Conservation (phyloP, 1,139 yeast species). For the Scheffersomyces parashehatae region DNA sequence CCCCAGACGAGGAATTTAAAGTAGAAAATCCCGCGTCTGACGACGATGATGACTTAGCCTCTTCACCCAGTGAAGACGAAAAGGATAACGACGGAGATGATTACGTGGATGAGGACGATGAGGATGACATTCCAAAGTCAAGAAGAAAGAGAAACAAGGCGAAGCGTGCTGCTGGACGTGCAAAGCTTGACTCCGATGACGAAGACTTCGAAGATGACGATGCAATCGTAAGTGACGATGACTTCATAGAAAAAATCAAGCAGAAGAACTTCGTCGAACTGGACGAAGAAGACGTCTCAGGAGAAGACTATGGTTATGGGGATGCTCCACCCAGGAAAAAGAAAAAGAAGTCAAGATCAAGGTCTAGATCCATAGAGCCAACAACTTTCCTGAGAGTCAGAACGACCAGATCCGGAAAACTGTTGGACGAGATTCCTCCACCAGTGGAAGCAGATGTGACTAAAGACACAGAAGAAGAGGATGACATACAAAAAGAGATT, state of each 20-base stretch:
- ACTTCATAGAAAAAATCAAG: constrained; percentile 28
- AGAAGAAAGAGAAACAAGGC: constrained; percentile 4
- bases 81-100: constrained; percentile 27
- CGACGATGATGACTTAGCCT: constrained; percentile 12
- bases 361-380: constrained; percentile 27
- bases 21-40: constrained; percentile 18
- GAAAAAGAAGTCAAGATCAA: constrained; percentile 22
- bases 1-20: neutral
- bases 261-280: constrained; percentile 40
- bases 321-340: constrained; percentile 13
- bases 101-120: constrained; percentile 15
- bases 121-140: constrained; percentile 8
- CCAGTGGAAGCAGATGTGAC: constrained; percentile 16
- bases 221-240: constrained; percentile 17
- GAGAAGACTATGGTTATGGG: constrained; percentile 27
- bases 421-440: constrained; percentile 26
- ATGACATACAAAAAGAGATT: constrained; percentile 49
- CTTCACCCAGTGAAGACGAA: constrained; percentile 9
- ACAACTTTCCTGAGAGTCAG: constrained; percentile 13
- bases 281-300: constrained; percentile 32
- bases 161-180: neutral
- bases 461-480: constrained; percentile 25
- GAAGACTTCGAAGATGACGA: constrained; percentile 17
- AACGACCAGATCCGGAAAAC: constrained; percentile 14
- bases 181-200: constrained; percentile 9